Evolutionary conservation across 306 rosid genomes (phyloP), one percentile per base, ranked within the genome.

Genomic region (Cyamopsis tetragonoloba): DNA sequence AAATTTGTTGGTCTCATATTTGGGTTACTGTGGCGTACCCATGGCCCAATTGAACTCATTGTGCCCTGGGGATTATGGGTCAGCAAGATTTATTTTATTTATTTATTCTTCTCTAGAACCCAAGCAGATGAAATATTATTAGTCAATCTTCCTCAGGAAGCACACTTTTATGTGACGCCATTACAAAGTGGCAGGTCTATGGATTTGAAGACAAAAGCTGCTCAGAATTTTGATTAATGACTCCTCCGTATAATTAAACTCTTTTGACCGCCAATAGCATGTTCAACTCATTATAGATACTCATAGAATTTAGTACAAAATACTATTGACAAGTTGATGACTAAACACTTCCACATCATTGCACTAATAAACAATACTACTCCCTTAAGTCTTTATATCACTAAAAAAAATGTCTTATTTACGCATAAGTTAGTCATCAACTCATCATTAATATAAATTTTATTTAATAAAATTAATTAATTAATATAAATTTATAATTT

Each of bases 41-140:
- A 27, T 67, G 83, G 69, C 53, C 80, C 80, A 67, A 72, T 68
- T 68, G 7, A 74, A 14, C 50, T 50, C 71, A 75, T 80, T 50
- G 0, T 80, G 74, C 74, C 60, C 46, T 26, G 5, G 50, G 67
- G 71, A 58, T 68, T 75, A 59, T 44, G 1, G 14, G 49, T 59
- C 64, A 71, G 11, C 72, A 59, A 77, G 70, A 65, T 72, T 41
- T 44, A 72, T 66, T 58, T 66, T 34, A 26, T 53, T 35, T 35
- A 22, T 57, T n/a, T 20, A 55, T 44, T 60, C 39, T 47, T 54
- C 3, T 6, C 27, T 41, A 31, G 7, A 28, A n/a, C 63, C 57
- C 17, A 71, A 46, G 63, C 77, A 77, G 34, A 70, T n/a, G n/a
- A n/a, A n/a, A n/a, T n/a, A n/a, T 62, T 55, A 71, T 55, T 71